Conservation (phyloP, 2,329 filamentous ascomycete species). For the Aspergillus sp. region DNA sequence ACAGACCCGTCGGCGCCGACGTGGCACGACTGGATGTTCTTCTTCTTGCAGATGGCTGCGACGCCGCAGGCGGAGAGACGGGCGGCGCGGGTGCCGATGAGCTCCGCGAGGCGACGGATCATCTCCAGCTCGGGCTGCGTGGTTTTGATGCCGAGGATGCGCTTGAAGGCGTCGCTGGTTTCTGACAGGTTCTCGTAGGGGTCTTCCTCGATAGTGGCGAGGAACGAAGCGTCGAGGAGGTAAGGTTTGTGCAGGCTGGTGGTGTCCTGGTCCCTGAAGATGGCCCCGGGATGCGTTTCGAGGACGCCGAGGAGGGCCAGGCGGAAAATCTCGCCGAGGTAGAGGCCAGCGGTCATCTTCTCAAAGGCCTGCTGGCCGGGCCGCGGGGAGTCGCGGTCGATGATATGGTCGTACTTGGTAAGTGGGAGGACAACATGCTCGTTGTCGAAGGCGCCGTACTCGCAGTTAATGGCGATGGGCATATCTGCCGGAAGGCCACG, state of each 20-base stretch:
- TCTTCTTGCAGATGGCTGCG: slow-evolving; percentile 94
- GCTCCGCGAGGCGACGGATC: slow-evolving; percentile 75
- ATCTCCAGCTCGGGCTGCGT: slow-evolving; percentile 77
- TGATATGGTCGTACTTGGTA: slow-evolving; percentile 74
- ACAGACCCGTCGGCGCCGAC: slow-evolving; percentile 95
- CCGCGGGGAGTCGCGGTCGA: slow-evolving; percentile 84
- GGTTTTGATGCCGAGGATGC: slow-evolving; percentile 61
- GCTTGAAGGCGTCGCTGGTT: slow-evolving; percentile 71
- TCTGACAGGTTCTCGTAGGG: slow-evolving; percentile 92
- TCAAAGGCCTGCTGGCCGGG: slow-evolving; percentile 93
- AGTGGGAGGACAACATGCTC: slow-evolving; percentile 78
- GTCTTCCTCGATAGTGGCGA: slow-evolving; percentile 88
- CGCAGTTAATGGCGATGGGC: slow-evolving; percentile 93
- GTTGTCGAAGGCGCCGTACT: slow-evolving; percentile 95
- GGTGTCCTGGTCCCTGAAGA: slow-evolving; percentile 80
- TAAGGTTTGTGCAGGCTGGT: slow-evolving; percentile 75
- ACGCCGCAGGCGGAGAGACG: slow-evolving; percentile 91
- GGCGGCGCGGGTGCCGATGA: slow-evolving; percentile 90
- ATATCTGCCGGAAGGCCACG: slow-evolving; percentile 72
- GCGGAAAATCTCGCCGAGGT: slow-evolving; percentile 90
- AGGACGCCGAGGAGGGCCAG: slow-evolving; percentile 77
- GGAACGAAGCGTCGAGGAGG: slow-evolving; percentile 83
- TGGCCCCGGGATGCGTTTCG: slow-evolving; percentile 61
- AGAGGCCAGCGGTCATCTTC: slow-evolving; percentile 95
- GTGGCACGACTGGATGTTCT: slow-evolving; percentile 76